phyloP scores from a whole-genome alignment of 257 asterid genomes.

The Cynanchum wilfordii region DNA sequence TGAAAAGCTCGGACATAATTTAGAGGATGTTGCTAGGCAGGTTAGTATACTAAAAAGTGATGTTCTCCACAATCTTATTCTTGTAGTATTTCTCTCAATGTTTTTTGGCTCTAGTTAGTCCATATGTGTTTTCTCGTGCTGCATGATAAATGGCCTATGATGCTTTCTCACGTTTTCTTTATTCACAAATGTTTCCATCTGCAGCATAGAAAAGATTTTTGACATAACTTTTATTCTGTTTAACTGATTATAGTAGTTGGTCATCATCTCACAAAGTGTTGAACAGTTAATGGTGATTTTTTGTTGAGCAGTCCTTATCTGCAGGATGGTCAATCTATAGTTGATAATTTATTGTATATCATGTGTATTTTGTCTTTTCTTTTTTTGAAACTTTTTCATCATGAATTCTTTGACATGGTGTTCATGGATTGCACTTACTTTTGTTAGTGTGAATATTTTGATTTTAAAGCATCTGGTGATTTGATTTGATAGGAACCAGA shows the following conservation, averaged over 20 bases:
- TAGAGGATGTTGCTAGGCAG: conserved; percentile 53
- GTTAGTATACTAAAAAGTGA: conserved; percentile 17
- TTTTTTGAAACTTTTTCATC: background rate
- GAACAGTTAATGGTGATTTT: background rate
- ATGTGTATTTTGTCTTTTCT: background rate
- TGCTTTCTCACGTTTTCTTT: background rate
- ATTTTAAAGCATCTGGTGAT: background rate
- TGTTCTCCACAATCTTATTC: background rate
- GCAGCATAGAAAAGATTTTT: background rate
- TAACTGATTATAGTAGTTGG: background rate
- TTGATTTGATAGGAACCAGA: conserved; percentile 46
- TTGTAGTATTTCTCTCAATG: no score
- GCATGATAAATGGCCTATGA: background rate
- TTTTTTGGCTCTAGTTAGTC: background rate
- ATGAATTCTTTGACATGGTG: background rate
- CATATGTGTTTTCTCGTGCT: background rate
- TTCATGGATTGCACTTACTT: background rate
- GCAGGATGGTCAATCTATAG: background rate
- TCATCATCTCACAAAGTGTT: background rate
- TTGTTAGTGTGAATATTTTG: background rate
- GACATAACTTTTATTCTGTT: no score
- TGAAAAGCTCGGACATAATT: conserved; percentile 38
- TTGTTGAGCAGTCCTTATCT: background rate
- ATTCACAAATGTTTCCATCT: background rate
- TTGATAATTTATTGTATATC: background rate